Percentiles rank a stretch among this genome's conserved stretches.
phyloP scores from a whole-genome alignment of 148 eudicot species.

The Fagopyrum tataricum region DNA sequence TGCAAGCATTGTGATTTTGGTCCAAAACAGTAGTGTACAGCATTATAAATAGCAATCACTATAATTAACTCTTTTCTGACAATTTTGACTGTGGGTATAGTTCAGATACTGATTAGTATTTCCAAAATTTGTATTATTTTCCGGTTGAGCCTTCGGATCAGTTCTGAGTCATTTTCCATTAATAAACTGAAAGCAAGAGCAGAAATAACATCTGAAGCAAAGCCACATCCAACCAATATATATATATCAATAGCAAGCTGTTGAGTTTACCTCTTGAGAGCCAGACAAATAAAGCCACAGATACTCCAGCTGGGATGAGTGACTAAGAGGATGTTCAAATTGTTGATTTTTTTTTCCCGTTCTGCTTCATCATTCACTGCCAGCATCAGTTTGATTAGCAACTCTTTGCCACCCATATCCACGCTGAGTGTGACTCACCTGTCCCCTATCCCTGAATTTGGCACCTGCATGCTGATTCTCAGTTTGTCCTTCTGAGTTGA shows the following conservation, averaged over 20 bases:
- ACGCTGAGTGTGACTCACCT: constrained; percentile 39
- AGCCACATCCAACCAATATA: neutral
- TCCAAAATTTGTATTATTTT: no score
- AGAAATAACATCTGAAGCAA: neutral
- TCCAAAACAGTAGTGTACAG: neutral
- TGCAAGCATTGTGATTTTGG: neutral
- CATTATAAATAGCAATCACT: neutral
- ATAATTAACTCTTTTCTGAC: no score
- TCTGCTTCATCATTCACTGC: constrained; percentile 27
- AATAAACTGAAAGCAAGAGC: neutral
- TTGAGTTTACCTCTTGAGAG: neutral
- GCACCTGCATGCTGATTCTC: constrained; percentile 37
- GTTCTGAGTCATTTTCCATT: no score
- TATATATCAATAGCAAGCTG: neutral
- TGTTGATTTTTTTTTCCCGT: neutral
- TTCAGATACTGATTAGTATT: no score
- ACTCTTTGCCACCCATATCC: constrained; percentile 44
- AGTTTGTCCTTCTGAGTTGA: constrained; percentile 32
- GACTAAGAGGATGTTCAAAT: neutral
- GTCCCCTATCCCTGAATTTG: constrained; percentile 57
- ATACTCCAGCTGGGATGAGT: constrained; percentile 2
- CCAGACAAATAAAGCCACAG: neutral
- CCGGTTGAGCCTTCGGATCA: no score
- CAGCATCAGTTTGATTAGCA: constrained; percentile 17
- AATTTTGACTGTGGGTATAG: no score